phyloP scores from a whole-genome alignment of 345 rosid species.

The Microcos paniculata region DNA sequence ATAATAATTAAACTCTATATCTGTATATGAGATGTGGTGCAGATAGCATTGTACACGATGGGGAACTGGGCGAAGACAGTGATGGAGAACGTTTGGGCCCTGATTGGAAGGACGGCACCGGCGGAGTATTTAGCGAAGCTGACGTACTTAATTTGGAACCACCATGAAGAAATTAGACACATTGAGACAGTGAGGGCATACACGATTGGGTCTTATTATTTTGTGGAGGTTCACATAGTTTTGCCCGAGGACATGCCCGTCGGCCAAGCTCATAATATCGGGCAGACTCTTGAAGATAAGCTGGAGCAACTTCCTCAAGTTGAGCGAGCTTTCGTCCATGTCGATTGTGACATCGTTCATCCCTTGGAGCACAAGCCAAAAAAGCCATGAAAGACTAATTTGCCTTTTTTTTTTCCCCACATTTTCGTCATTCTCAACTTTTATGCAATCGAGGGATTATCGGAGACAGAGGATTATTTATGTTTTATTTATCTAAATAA shows the following conservation, averaged over 20 bases:
- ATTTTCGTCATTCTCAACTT: too few species aligned
- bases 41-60: slow-evolving; percentile 55
- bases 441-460: too few species aligned
- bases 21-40: not conserved
- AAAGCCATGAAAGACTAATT: not conserved
- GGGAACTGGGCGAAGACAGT: slow-evolving; percentile 48
- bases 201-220: slow-evolving; percentile 38
- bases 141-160: slow-evolving; percentile 54
- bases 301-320: slow-evolving; percentile 43
- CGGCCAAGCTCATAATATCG: slow-evolving; percentile 41
- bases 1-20: not conserved
- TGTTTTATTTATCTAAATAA: too few species aligned
- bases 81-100: slow-evolving; percentile 48
- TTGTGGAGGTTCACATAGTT: slow-evolving; percentile 50
- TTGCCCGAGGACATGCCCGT: slow-evolving; percentile 43
- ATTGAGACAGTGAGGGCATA: slow-evolving; percentile 53
- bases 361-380: slow-evolving; percentile 36
- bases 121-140: slow-evolving; percentile 48
- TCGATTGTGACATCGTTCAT: slow-evolving; percentile 39
- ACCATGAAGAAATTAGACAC: slow-evolving; percentile 39
- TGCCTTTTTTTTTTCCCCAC: too few species aligned
- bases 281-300: slow-evolving; percentile 49
- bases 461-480: too few species aligned
- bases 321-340: slow-evolving; percentile 50
- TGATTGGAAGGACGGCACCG: slow-evolving; percentile 51